phyloP scores from a whole-genome alignment of 208 protist genomes.

The Naegleria gruberi region DNA sequence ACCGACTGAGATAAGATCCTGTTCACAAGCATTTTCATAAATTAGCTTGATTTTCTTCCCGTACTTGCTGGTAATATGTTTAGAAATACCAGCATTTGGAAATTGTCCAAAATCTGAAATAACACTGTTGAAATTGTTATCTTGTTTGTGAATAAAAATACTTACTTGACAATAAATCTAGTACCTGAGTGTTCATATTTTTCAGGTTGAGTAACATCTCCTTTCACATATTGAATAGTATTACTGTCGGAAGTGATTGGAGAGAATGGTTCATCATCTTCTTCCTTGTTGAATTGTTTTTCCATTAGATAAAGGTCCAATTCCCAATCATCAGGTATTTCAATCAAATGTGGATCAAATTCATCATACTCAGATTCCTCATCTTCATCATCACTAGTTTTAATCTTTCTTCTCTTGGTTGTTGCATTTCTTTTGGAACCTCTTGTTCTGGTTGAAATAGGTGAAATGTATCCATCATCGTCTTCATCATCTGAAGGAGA shows the following conservation, averaged over 20 bases:
- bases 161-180: background rate
- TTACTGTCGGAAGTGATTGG: background rate
- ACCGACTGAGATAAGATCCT: background rate
- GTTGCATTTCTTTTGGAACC: background rate
- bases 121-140: background rate
- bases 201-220: background rate
- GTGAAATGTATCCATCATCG: background rate
- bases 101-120: background rate
- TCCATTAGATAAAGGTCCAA: background rate
- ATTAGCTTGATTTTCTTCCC: background rate
- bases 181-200: background rate
- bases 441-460: background rate
- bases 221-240: background rate
- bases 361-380: background rate
- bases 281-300: background rate
- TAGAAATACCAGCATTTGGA: background rate
- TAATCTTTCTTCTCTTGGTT: background rate
- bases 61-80: background rate
- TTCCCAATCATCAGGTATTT: background rate
- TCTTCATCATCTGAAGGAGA: background rate
- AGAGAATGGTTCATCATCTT: background rate
- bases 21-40: background rate
- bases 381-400: background rate
- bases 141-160: background rate
- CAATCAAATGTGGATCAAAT: background rate